Base-by-base conservation (phyloP, 2,329 filamentous ascomycete genomes). In the Beauveria medogensis region DNA sequence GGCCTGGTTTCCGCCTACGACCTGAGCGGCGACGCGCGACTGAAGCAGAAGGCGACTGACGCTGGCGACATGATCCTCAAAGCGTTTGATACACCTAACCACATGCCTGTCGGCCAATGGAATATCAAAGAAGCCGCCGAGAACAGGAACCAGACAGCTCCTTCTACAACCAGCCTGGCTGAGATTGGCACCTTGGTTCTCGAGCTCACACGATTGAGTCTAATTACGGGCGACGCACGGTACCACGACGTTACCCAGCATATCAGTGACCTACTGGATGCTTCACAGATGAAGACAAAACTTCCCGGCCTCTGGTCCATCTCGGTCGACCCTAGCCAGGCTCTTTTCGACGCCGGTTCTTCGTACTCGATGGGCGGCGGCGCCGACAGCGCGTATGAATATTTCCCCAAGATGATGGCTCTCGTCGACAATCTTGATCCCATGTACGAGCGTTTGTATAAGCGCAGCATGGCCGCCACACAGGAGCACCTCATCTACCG, bases 281-380 rank as follows among this genome's bases (percentile, higher is more conserved):
- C 78, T 28, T 81, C 82, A 64, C 90, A 93, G 73, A 82, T 83
- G 66, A 73, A 77, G n/a, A 91, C 88, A 1, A 78, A 76, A 47
- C 72, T 92, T 6, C 89, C 88, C 0, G 90, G 90, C 2, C 78
- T 93, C 75, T 94, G 87, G 88, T 89, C 89, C 1, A 78, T 82
- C 22, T 76, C 77, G 55, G 74, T 93, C 55, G 82, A 92, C 70
- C 80, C 72, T 76, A 44, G 55, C 26, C 77, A 67, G 75, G 80
- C 64, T 80, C 77, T 74, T 70, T 76, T 77, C 43, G 65, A 74
- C 43, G 56, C 56, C 5, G 74, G 75, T n/a, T 66, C 55, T 2
- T 67, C 65, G n/a, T 83, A 78, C 64, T 78, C 79, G 0, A 72
- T 84, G 9, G 81, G 82, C 24, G 81, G 75, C 7, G 72, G 78